These are phyloP conservation scores for Clonostachys rhizophaga DNA, from an alignment of 2,329 filamentous ascomycete genomes.

Conservation along the genomic window DNA sequence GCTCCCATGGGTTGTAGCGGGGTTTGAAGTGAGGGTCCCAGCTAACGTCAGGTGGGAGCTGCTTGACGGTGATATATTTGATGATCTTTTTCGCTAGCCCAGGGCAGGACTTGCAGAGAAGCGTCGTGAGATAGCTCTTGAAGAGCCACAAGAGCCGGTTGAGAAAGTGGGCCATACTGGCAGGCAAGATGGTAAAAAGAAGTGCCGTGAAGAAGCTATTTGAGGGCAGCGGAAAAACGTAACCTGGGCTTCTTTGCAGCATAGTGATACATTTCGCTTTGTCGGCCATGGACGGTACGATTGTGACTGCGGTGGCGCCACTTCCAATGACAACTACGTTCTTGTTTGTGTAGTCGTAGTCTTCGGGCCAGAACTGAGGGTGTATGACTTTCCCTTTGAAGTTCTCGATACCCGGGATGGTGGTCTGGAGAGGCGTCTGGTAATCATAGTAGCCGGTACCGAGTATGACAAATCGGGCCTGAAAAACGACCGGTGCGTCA, in stretches of 20 bases:
- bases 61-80: slow-evolving; percentile 26
- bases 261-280: slow-evolving; percentile 59
- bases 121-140: slow-evolving; percentile 30
- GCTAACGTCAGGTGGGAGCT: slow-evolving; percentile 42
- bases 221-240: slow-evolving; percentile 50
- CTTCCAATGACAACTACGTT: slow-evolving; percentile 62
- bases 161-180: slow-evolving; percentile 34
- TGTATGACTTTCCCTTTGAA: slow-evolving; percentile 48
- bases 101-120: slow-evolving; percentile 46
- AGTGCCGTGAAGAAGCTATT: slow-evolving; percentile 23
- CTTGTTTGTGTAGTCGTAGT: slow-evolving; percentile 60
- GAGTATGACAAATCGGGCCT: slow-evolving; percentile 52
- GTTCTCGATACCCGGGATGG: slow-evolving; percentile 35
- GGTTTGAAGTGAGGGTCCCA: slow-evolving; percentile 51
- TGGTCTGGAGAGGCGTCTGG: slow-evolving; percentile 47
- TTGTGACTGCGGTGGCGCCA: slow-evolving; percentile 63
- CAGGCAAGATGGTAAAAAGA: slow-evolving; percentile 32
- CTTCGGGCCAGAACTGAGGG: slow-evolving; percentile 70
- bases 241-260: slow-evolving; percentile 63
- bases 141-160: slow-evolving; percentile 41
- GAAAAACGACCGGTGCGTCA: slow-evolving; percentile 12
- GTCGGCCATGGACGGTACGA: slow-evolving; percentile 56
- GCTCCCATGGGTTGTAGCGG: slow-evolving; percentile 58
- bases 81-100: slow-evolving; percentile 35
- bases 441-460: slow-evolving; percentile 65